Conservation (phyloP, 2,329 filamentous ascomycete species). For the Drechslerella coelobrocha region DNA sequence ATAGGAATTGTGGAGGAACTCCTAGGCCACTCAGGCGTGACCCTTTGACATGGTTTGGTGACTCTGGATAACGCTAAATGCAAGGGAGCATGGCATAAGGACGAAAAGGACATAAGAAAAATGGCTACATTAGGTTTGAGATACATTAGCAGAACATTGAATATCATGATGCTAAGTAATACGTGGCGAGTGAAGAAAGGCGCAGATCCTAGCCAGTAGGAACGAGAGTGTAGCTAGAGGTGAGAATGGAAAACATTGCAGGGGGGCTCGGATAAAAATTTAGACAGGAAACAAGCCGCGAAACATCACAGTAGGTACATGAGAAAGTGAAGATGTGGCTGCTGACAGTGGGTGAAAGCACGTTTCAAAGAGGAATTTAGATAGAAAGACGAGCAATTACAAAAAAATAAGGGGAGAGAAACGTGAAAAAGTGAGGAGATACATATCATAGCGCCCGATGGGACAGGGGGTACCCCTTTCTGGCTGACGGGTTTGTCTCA, state of each 20-base stretch:
- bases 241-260: conserved; percentile 3
- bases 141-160: conserved; percentile 17
- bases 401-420: conserved; percentile 10
- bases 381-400: conserved; percentile 16
- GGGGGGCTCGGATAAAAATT: neutral
- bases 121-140: conserved; percentile 21
- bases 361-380: conserved; percentile 11
- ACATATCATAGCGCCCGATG: too few species aligned
- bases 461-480: too few species aligned
- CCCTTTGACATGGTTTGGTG: conserved; percentile 9
- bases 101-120: conserved; percentile 2
- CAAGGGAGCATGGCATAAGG: conserved; percentile 15
- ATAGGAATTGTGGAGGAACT: neutral
- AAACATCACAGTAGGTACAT: conserved; percentile 16
- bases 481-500: too few species aligned
- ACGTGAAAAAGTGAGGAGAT: neutral
- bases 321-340: conserved; percentile 13
- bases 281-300: neutral
- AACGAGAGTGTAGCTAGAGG: neutral
- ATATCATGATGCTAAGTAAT: conserved; percentile 2
- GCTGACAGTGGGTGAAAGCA: conserved; percentile 35
- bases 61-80: conserved; percentile 33
- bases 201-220: conserved; percentile 26
- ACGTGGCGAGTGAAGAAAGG: conserved; percentile 15
- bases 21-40: neutral